Base-by-base conservation (phyloP, 208 protist species). In the Angomonas ambiguus region DNA sequence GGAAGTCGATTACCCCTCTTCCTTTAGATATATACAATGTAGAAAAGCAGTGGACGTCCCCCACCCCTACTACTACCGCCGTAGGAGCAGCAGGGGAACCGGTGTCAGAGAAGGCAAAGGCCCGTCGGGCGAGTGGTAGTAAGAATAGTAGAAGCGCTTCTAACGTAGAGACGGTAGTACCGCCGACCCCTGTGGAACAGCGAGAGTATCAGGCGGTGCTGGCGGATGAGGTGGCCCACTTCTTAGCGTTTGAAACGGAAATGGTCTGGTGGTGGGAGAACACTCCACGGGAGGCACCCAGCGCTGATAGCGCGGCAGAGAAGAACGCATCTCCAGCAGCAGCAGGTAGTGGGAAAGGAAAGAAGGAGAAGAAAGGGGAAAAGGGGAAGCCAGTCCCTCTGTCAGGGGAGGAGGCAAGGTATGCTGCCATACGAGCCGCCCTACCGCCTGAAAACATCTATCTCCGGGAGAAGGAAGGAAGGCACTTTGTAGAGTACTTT, bases 401-500 rank as follows among this genome's bases (percentile, higher is more conserved):
- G 41, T 66, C 45, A 13, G 57, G 76, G 65, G 76, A 85, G 72
- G 85, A 94, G 74, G 71, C 79, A 61, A 71, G 80, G 38, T 71
- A 73, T 0, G 67, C 71, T 11, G 76, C 72, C 24, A 65, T 65
- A 25, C 62, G 76, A n/a, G 77, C 82, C 20, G 65, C 79, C 0
- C 65, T 88, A 33, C 85, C 85, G 18, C 56, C 72, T 0, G 81
- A 92, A 65, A 90, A 91, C 63, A 79, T 91, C 13, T 92, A 85
- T 55, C 72, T 94, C 24, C 71, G 61, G 0, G 74, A 72, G 59
- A 62, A 80, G 18, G 81, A 90, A 35, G 51, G 83, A 0, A 62
- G 65, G 6, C 31, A 56, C 5, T 85, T 92, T 51, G 72, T 82
- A 62, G 77, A 59, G 1, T 80, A 74, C 27, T 81, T 88, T 63